Evolutionary conservation across 2,329 filamentous ascomycete genomes (phyloP), one percentile per base, ranked within the genome.

Genomic region (Zasmidium citrigriseum): DNA sequence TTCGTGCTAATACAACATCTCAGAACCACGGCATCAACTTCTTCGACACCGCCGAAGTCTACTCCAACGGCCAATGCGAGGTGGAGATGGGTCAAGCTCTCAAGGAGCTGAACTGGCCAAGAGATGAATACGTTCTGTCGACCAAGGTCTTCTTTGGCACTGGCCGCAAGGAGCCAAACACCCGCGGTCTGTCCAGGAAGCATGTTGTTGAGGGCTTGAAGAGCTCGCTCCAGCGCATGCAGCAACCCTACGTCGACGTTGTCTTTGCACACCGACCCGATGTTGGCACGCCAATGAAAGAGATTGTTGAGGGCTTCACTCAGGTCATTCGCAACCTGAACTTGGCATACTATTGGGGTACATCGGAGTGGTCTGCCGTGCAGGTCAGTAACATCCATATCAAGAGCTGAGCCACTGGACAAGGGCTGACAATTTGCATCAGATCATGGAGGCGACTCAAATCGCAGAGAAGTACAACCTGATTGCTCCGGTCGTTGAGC

Each of bases 181-280:
- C 79, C n/a, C 72, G 78, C 44, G 79, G 79, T 52, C 69, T 81
- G 41, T 78, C 75, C 56, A 76, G 73, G 70, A 81, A 81, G 75
- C 79, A 82, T 71, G 77, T 82, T 51, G 74, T 81, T n/a, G 79
- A 87, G 73, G 84, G 84, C 27, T 73, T 86, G 54, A 83, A 86
- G 75, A 78, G 76, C 70, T 84, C 79, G 1, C 73, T 86, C n/a
- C 74, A 78, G 64, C 79, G 86, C 24, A 78, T 89, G 52, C 79
- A 86, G 67, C 79, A 84, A 54, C 81, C 82, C n/a, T 90, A 90
- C 67, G 86, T 88, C 54, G 86, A 88, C 70, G 76, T 88, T 46
- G 80, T 87, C 38, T 83, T 86, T 55, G 84, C 85, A 2, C 85
- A 88, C 72, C 78, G 85, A 23, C 82, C 83, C 16, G 86, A 88